Conservation (phyloP, 805 yeast genomes). For the Blastobotrys robertii region DNA sequence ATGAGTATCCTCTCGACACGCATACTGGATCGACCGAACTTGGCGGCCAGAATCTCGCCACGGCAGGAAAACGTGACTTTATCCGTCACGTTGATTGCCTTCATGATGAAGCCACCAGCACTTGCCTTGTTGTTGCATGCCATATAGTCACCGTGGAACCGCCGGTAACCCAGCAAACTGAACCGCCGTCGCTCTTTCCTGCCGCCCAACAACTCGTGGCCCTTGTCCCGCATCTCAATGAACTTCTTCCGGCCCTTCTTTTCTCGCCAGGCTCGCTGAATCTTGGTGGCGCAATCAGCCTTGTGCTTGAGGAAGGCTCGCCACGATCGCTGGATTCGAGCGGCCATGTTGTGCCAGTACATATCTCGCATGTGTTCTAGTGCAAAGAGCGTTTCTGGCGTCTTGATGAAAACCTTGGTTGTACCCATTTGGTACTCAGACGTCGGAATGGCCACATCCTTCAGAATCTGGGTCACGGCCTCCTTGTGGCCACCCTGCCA, state of each 20-base stretch:
- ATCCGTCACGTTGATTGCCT: conserved; percentile 58
- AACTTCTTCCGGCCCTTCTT: conserved; percentile 71
- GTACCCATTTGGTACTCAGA: conserved; percentile 87
- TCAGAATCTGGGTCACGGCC: conserved; percentile 44
- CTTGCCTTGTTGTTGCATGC: conserved; percentile 72
- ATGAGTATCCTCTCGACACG: conserved; percentile 65
- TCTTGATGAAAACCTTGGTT: conserved; percentile 86
- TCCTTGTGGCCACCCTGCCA: conserved; percentile 52
- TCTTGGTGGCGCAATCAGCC: conserved; percentile 73
- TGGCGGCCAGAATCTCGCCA: conserved; percentile 73
- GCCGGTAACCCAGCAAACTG: conserved; percentile 78
- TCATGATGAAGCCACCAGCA: conserved; percentile 64
- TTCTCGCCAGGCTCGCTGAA: conserved; percentile 77
- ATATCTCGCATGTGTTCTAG: conserved; percentile 92
- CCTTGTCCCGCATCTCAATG: conserved; percentile 78
- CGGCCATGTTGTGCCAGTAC: conserved; percentile 98
- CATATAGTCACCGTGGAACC: conserved; percentile 90
- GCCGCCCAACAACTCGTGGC: conserved; percentile 57
- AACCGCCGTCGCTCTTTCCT: conserved; percentile 84
- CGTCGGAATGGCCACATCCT: conserved; percentile 58
- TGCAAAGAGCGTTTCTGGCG: conserved; percentile 94
- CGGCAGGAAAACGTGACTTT: conserved; percentile 65
- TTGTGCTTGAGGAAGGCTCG: conserved; percentile 71
- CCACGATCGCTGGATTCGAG: conserved; percentile 95
- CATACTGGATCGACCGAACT: conserved; percentile 87